phyloP scores from a whole-genome alignment of 73 alveolate genomes.

The Effrenium voratum region DNA sequence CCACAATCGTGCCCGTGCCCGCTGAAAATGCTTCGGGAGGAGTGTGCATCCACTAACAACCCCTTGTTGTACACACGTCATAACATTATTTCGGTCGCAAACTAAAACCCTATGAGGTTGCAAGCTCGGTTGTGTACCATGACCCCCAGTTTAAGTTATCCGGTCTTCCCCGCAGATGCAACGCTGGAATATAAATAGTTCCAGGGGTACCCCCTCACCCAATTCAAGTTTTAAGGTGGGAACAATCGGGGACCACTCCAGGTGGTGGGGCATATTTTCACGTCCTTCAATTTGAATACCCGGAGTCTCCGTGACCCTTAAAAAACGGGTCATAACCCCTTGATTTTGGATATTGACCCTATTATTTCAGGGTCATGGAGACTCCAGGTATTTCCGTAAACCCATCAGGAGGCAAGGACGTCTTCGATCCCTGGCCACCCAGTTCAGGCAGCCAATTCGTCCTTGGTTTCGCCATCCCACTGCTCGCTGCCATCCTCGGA shows the following conservation, averaged over 20 bases:
- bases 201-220: not conserved
- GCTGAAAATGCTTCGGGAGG: not conserved
- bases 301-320: too few species aligned
- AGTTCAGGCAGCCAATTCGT: too few species aligned
- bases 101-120: not conserved
- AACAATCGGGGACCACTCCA: not conserved
- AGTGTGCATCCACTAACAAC: not conserved
- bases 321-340: too few species aligned
- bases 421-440: too few species aligned
- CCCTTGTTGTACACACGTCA: not conserved
- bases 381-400: too few species aligned
- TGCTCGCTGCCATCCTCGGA: conserved; percentile 46
- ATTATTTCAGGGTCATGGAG: too few species aligned
- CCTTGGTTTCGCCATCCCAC: conserved; percentile 64
- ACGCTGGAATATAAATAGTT: not conserved
- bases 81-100: not conserved
- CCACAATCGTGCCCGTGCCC: not conserved
- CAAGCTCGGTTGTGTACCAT: not conserved
- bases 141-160: not conserved
- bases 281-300: too few species aligned
- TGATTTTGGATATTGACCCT: too few species aligned
- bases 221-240: not conserved
- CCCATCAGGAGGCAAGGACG: too few species aligned
- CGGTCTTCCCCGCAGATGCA: not conserved
- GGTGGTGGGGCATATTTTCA: not conserved